Evolutionary conservation across 1,284 basidiomycete species (phyloP), one percentile per base, ranked within the genome.

Genomic region (Boletus sp.): DNA sequence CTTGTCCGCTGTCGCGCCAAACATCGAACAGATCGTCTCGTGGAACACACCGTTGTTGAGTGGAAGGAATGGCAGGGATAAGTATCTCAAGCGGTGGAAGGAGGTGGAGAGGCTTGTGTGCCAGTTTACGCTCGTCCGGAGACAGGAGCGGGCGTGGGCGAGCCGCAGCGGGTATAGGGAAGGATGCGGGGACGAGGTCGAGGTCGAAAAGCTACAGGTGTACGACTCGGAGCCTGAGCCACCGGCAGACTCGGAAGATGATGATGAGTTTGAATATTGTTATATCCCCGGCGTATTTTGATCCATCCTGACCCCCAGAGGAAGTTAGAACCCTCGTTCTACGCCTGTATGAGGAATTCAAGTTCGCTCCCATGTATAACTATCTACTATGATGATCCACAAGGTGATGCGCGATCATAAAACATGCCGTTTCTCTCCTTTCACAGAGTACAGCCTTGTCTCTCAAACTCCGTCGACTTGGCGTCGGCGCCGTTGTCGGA

Each of bases 21-120:
- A 67, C 3, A 1, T 64, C 2, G 49, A 62, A 26, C 60, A 62
- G 20, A 60, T 62, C 41, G 52, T 39, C 6, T 60, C 60, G 27
- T 61, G 62, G 62, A 64, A 62, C 8, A 65, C 61, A 27, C 61
- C 55, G 3, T 35, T 66, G 41, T 38, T 59, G 45, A 59, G 61
- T 10, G 61, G 57, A 1, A 34, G 51, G 12, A 12, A 25, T 0
- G 65, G 59, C 0, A 60, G 46, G 9, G 57, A 56, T 10, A 65
- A 50, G 37, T 63, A 63, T 37, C 27, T 29, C 17, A 51, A 33
- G 27, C 19, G 61, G 23, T 67, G 63, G 61, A 53, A 44, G 32
- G 57, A 60, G 20, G 61, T 64, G n/a, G 52, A 60, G 49, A 40
- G 20, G 48, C 22, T 58, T 17, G 50, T 63, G 3, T 47, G 50